These are phyloP conservation scores for Mycena galericulata DNA, from an alignment of 768 basidiomycete genomes.

Conservation along the genomic window DNA sequence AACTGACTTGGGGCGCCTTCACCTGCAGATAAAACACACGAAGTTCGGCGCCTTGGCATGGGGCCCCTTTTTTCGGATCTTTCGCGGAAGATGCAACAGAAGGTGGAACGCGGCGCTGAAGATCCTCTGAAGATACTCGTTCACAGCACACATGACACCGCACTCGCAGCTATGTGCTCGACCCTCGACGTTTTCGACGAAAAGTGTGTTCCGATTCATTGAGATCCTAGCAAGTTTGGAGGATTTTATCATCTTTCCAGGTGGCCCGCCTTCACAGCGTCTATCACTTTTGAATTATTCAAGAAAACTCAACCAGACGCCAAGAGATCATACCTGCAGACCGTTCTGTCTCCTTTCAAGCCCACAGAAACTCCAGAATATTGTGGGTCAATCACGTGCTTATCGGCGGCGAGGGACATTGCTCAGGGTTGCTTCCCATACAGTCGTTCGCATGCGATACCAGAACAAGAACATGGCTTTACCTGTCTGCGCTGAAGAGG, in stretches of 20 bases:
- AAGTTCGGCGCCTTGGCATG: conserved; percentile 82
- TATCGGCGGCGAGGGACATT: not conserved
- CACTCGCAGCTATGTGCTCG: conserved; percentile 69
- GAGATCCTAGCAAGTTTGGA: not conserved
- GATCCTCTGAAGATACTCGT: conserved; percentile 75
- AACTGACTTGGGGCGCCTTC: not conserved
- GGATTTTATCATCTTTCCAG: conserved; percentile 43
- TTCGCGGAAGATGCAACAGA: conserved; percentile 69
- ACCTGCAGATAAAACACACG: conserved; percentile 72
- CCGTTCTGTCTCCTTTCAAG: conserved; percentile 54
- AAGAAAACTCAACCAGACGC: conserved; percentile 44
- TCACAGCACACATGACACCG: conserved; percentile 80
- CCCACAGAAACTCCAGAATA: conserved; percentile 50
- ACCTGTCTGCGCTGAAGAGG: conserved; percentile 73
- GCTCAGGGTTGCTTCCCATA: not conserved
- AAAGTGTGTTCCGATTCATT: conserved; percentile 52
- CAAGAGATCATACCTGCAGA: conserved; percentile 48
- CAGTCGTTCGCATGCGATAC: conserved; percentile 82
- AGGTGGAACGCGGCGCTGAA: conserved; percentile 56
- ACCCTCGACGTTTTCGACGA: conserved; percentile 83
- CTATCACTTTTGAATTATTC: conserved; percentile 82
- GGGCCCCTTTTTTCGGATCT: conserved; percentile 79
- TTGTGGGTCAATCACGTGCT: conserved; percentile 52
- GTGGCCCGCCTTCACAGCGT: conserved; percentile 83
- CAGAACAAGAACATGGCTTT: conserved; percentile 74